Evolutionary conservation across 768 basidiomycete genomes (phyloP), one percentile per base, ranked within the genome.

Genomic region (Dacryopinax primogenitus): DNA sequence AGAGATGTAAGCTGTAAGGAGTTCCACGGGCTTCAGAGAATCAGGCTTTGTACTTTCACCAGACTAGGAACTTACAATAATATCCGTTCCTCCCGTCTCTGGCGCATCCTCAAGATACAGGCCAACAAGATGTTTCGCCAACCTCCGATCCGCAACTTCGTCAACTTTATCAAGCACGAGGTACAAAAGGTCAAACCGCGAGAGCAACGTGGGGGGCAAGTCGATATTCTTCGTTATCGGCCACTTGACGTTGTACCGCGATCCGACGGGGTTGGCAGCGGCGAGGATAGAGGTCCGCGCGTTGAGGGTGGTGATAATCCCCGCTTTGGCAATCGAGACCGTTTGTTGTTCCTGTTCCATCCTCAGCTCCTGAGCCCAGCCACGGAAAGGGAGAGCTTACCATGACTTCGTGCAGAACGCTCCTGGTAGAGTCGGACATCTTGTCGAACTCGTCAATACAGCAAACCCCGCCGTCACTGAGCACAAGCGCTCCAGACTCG

Each of bases 201-300:
- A 99, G 68, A 99, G 97, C 32, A 99, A 82, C 0, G 95, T 99
- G 1, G 96, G 96, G 1, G 96, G 96, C 18, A 99, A 81, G 75
- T 98, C 94, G 68, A 99, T 97, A 76, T 99, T 99, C 63, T 86
- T 82, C 0, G 95, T 95, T 69, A 98, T 89, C 1, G 95, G 92
- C 71, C 90, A 77, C 67, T 92, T 83, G 51, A 89, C 85, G 74
- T 97, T 90, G 77, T 98, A 98, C 73, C 91, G 92, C 0, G 92
- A 94, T 18, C 90, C 92, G 30, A 98, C 90, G 0, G 96, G 96
- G 73, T 99, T 98, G 26, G 96, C 96, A 4, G 94, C 96, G 0
- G 96, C 96, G 11, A 99, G 75, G 70, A 81, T 80, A 7, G 80
- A 81, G 4, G 80, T 80, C 41, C 80, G 74, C 12, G 80, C 80